phyloP scores from a whole-genome alignment of 2,329 filamentous ascomycete genomes.

The Stachybotrys chartarum region DNA sequence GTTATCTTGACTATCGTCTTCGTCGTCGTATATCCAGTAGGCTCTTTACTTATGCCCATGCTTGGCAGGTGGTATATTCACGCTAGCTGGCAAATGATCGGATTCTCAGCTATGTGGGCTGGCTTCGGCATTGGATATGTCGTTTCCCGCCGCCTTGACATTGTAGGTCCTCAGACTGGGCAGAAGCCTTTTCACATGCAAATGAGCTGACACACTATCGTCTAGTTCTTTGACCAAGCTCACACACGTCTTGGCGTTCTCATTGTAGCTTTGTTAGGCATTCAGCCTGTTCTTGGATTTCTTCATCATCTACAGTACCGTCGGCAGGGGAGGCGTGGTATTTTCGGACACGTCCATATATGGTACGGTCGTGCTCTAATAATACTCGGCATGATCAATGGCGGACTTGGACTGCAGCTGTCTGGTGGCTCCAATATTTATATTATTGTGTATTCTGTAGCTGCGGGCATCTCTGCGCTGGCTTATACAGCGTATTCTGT shows the following conservation, averaged over 20 bases:
- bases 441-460: constrained; percentile 40
- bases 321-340: constrained; percentile 30
- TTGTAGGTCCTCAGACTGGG: constrained; percentile 21
- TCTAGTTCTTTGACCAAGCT: constrained; percentile 34
- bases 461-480: constrained; percentile 29
- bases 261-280: constrained; percentile 36
- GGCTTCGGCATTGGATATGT: constrained; percentile 44
- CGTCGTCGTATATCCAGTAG: constrained; percentile 45
- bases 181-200: neutral
- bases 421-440: constrained; percentile 26
- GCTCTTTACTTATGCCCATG: constrained; percentile 46
- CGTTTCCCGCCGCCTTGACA: constrained; percentile 23
- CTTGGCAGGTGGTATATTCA: constrained; percentile 42
- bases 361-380: constrained; percentile 48
- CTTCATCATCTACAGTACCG: constrained; percentile 43
- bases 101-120: constrained; percentile 42
- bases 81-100: constrained; percentile 38
- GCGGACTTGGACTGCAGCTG: constrained; percentile 44
- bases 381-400: constrained; percentile 46
- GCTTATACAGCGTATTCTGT: no score
- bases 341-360: constrained; percentile 43
- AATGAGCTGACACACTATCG: neutral
- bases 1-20: constrained; percentile 47
- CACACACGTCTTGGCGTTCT: constrained; percentile 46
- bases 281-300: constrained; percentile 45